Base-by-base conservation (phyloP, 2,329 filamentous ascomycete genomes). In the Aureobasidium subglaciale region DNA sequence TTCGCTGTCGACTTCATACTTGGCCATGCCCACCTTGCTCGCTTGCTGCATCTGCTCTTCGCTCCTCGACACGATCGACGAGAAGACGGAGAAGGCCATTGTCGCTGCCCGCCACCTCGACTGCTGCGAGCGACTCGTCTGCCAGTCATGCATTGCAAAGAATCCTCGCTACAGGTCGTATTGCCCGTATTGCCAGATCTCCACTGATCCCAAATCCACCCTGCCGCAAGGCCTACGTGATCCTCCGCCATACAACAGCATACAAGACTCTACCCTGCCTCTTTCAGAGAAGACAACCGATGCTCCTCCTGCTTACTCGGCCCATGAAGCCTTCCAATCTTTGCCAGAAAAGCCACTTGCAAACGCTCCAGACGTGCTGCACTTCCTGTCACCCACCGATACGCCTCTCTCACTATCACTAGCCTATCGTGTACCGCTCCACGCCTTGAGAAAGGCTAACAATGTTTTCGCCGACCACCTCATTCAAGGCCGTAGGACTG, bases 111-210 rank as follows among this genome's bases (percentile, higher is more conserved):
- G 86, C 50, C 73, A 77, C 59, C 74, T 90, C 27, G 76, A 78
- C 30, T 92, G 88, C 68, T 92, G 88, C 68, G 75, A 74, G 41
- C 79, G 88, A 54, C 74, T 83, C 35, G 87, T 92, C 64, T 93
- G 88, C 70, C 81, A 82, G 15, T 75, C 75, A 59, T 92, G 88
- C 70, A 80, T 88, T 63, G 73, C 80, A 66, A 84, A 79, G 43
- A 90, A 90, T 66, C 73, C 77, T 27, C 82, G 87, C 37, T 90
- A 89, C 70, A 78, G 79, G 53, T 73, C 75, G 34, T 83, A 83
- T 61, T 84, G 81, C 66, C 88, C 88, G 0, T 92, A 87, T 69
- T 93, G 88, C 67, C 88, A 92, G 70, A 80, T 89, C 62, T 84
- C 84, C 5, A 78, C 74, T 41, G 73, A 71, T 4, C 81, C 50